Evolutionary conservation across 371 early-diverging fungal genomes (phyloP).

Genomic region (Agmasoma carcini): DNA sequence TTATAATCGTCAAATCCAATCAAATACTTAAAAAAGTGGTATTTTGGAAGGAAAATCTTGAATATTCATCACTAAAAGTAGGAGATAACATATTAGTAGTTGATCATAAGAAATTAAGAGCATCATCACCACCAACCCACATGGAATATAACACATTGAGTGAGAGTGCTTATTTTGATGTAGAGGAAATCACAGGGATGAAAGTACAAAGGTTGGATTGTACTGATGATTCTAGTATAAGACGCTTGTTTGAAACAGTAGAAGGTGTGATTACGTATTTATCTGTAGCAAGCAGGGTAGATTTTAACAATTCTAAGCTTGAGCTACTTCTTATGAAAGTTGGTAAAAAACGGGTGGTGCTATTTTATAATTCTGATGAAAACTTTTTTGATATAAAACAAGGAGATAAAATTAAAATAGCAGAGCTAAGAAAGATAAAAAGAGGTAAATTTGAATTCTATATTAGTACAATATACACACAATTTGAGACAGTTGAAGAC

Average conservation of each 20-base stretch:
- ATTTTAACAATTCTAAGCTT: not conserved
- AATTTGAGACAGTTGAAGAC: slow-evolving; percentile 10
- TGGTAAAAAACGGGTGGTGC: slow-evolving; percentile 22
- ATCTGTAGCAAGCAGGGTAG: slow-evolving; percentile 33
- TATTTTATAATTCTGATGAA: slow-evolving; percentile 37
- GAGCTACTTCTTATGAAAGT: slow-evolving; percentile 42
- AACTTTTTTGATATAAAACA: slow-evolving; percentile 35
- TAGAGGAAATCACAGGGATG: slow-evolving; percentile 23
- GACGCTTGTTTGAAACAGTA: slow-evolving; percentile 31
- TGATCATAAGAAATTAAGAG: slow-evolving; percentile 36
- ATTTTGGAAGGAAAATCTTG: slow-evolving; percentile 46
- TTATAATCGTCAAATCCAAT: slow-evolving; percentile 28
- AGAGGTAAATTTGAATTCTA: slow-evolving; percentile 35
- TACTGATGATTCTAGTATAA: not conserved
- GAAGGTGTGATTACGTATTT: slow-evolving; percentile 41
- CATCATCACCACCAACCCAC: not conserved
- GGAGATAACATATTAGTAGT: slow-evolving; percentile 33
- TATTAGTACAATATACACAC: slow-evolving; percentile 51
- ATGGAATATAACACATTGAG: slow-evolving; percentile 41
- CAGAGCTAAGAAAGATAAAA: slow-evolving; percentile 31
- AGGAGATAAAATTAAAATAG: slow-evolving; percentile 29
- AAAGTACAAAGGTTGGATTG: slow-evolving; percentile 5
- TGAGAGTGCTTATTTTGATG: slow-evolving; percentile 35
- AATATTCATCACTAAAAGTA: slow-evolving; percentile 40
- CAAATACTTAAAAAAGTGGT: slow-evolving; percentile 36